Evolutionary conservation across 495 filamentous ascomycete genomes (phyloP), one percentile per base, ranked within the genome.

Genomic region (Endocarpon pusillum): DNA sequence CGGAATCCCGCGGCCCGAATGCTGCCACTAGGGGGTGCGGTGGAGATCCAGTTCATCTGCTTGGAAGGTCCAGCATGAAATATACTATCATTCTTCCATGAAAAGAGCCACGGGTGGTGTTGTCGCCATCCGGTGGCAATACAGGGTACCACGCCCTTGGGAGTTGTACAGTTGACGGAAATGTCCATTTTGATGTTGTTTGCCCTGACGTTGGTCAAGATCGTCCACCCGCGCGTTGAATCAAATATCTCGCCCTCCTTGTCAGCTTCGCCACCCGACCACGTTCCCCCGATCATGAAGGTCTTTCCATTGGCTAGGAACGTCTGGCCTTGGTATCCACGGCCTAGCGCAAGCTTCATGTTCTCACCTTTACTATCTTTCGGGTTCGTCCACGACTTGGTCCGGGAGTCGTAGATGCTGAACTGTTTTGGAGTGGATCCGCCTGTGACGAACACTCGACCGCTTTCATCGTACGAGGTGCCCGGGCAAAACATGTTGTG

Each of bases 61-160:
- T 46, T 53, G 37, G 54, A 61, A 4, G 70, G 71, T 4, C 70
- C 70, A 3, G 68, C 69, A 45, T 74, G 68, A 54, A 73, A 69
- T 10, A 71, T 59, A 16, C 42, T 57, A 5, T 48, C 55, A 27
- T 56, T 51, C 40, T 65, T 73, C 64, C 69, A 75, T 8, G 46
- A 65, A 44, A 73, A 75, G 11, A 75, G 53, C 71, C 69, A 73
- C 24, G 42, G 60, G 39, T 75, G 70, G 38, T 25, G 23, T 25
- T 25, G 23, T 25, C 12, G 23, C 23, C 23, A 25, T 8, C 12
- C 23, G 23, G 23, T 12, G 23, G 12, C 23, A 12, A 12, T 25
- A 25, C 23, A 25, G 23, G 8, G 23, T 25, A 12, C 8, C 8
- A 8, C 23, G 12, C 12, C 8, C 12, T 25, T 12, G 8, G 23